Base-by-base conservation (phyloP, 2,329 filamentous ascomycete species). In the Exophiala sp. region DNA sequence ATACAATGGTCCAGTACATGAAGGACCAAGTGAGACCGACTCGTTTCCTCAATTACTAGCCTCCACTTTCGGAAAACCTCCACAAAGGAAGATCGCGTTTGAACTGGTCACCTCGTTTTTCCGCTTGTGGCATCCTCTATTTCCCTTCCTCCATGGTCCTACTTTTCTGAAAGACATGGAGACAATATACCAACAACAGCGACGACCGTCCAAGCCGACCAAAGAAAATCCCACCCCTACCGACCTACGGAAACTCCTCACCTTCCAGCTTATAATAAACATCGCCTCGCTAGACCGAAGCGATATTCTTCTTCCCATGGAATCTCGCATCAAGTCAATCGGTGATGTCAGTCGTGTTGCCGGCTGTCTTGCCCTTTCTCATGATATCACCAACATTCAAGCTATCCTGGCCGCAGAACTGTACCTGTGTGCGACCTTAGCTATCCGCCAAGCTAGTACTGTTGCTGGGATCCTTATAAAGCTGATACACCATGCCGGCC, bases 221-320 rank as follows among this genome's bases (percentile, higher is more conserved):
- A 54, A 50, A 40, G 57, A 54, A 12, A 48, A 38, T 18, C 50
- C 55, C 11, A 34, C 49, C 5, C 49, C 47, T 20, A 47, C 53
- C 34, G 63, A 66, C 45, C 50, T 70, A 3, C 65, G 67, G 38
- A 69, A 67, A 38, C 62, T 69, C 5, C 61, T 75, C 32, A 75
- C 72, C 2, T 73, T 79, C 38, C 76, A 78, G 58, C 77, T 77
- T 48, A 69, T 79, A n/a, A 77, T 80, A 60, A 77, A 76, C 47
- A 70, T 80, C 12, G 76, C 75, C 1, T 68, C 60, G 50, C 64
- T 69, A 7, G 60, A 69, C n/a, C 63, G 65, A 10, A 63, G 66
- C 16, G 63, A 71, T 21, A 50, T 71, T 3, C 57, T 63, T 16
- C 62, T 75, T 3, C 65, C 70, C 2, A 55, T 64, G 1, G 63